Evolutionary conservation across 2,329 filamentous ascomycete genomes (phyloP), one percentile per base, ranked within the genome.

Genomic region (Cordyceps javanica): DNA sequence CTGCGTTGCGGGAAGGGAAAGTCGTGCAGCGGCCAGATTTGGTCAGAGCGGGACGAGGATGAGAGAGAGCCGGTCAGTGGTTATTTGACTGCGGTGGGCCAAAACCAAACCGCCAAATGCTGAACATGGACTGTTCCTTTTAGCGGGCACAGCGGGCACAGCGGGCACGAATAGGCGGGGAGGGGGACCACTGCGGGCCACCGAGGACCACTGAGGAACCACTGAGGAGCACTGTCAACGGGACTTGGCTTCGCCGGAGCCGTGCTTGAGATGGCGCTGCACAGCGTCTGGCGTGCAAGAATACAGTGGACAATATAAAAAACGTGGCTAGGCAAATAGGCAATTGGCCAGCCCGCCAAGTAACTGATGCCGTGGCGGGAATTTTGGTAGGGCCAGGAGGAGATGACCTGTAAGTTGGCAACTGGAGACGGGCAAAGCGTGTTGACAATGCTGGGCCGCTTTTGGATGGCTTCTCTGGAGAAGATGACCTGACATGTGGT

Each of bases 1-100:
- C 55, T 51, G 55, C 34, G 55, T 50, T 57, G 55, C 45, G 46
- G 28, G 55, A 51, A 57, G 46, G 41, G 44, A 50, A 57, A 57
- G 45, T 50, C 28, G 36, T 57, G 46, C 28, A 50, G 55, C 26
- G 26, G 45, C 36, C 28, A 19, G 55, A 32, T 25, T 36, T 57
- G 45, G 45, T 57, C 46, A 42, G 25, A 39, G 53, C 42, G 25
- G 51, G 53, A 55, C 10, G 41, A 26, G 41, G 38, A 28, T 34
- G 39, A 32, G 19, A 34, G 53, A 25, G 36, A 34, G 45, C 10
- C 39, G 23, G 39, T 42, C 25, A 9, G n/a, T 19, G 11, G 16
- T 50, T 48, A n/a, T n/a, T n/a, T n/a, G n/a, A n/a, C 25, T 23
- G 41, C 32, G 14, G 55, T 57, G 55, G 55, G 45, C 46, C 55